Percentiles rank a stretch among this genome's conserved stretches.
Conservation (phyloP, 495 filamentous ascomycete species). For the Aspergillus cavernicola region DNA sequence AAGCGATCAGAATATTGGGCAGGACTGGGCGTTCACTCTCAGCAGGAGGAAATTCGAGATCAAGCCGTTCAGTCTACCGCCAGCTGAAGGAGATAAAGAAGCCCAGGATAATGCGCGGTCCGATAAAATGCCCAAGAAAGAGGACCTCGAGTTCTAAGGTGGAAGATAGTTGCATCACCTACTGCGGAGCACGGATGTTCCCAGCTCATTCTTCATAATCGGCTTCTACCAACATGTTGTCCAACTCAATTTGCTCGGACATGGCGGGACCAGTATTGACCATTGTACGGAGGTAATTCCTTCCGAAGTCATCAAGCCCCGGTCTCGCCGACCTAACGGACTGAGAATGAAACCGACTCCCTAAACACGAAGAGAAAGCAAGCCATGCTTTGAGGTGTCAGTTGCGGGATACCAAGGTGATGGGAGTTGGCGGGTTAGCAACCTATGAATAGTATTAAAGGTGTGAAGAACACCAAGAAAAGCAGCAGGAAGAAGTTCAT, state of each 20-base stretch:
- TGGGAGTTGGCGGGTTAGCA: conserved; percentile 12
- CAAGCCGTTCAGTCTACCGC: conserved; percentile 84
- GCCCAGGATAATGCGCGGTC: conserved; percentile 54
- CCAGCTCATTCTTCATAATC: conserved; percentile 40
- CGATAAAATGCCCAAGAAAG: conserved; percentile 54
- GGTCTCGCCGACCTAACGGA: conserved; percentile 33
- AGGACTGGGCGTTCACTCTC: conserved; percentile 86
- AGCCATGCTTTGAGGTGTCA: conserved; percentile 47
- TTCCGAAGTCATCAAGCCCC: conserved; percentile 45
- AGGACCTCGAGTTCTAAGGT: conserved; percentile 72
- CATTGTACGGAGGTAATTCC: conserved; percentile 54
- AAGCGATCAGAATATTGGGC: conserved; percentile 62
- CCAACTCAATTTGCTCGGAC: conserved; percentile 62
- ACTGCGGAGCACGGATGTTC: not conserved
- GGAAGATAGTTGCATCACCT: no score
- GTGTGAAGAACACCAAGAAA: conserved; percentile 47
- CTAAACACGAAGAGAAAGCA: conserved; percentile 56
- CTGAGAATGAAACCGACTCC: conserved; percentile 48
- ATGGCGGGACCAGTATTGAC: conserved; percentile 49
- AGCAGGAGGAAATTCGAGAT: conserved; percentile 82
- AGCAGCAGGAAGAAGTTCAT: conserved; percentile 51
- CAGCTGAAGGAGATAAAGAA: conserved; percentile 74
- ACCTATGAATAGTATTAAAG: conserved; percentile 48
- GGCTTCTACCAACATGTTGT: conserved; percentile 53
- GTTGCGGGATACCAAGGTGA: not conserved